Evolutionary conservation across 2,329 filamentous ascomycete species (phyloP).

Genomic region (Aspergillus quadricinctus): DNA sequence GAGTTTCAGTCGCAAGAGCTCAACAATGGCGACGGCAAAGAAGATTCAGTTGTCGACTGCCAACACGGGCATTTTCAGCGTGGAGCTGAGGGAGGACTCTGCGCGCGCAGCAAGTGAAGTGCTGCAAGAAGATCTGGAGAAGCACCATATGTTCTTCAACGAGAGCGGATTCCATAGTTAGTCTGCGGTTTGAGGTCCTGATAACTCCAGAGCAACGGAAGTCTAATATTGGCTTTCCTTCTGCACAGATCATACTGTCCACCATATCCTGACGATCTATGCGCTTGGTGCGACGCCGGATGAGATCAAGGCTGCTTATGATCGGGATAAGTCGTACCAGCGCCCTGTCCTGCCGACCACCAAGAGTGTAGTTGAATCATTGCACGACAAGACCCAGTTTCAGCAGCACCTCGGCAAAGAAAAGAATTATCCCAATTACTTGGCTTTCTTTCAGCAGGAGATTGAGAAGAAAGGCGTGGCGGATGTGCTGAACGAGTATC

Average conservation of each 20-base stretch:
- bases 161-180: slow-evolving; percentile 64
- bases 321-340: slow-evolving; percentile 65
- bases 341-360: slow-evolving; percentile 48
- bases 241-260: slow-evolving; percentile 65
- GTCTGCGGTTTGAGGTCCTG: slow-evolving; percentile 1
- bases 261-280: slow-evolving; percentile 72
- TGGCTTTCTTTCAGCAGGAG: slow-evolving; percentile 70
- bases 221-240: not conserved
- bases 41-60: slow-evolving; percentile 43
- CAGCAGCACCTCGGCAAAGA: slow-evolving; percentile 59
- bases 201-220: not conserved
- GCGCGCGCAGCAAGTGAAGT: slow-evolving; percentile 62
- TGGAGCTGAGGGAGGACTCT: slow-evolving; percentile 50
- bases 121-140: slow-evolving; percentile 69
- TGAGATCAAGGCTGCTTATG: slow-evolving; percentile 61
- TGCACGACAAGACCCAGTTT: slow-evolving; percentile 56
- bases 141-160: slow-evolving; percentile 80
- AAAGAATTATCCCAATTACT: slow-evolving; percentile 66
- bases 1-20: not conserved
- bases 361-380: slow-evolving; percentile 48
- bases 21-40: slow-evolving; percentile 47
- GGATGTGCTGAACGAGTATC: slow-evolving; percentile 58
- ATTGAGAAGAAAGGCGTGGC: slow-evolving; percentile 63
- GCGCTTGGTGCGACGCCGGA: slow-evolving; percentile 64
- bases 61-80: slow-evolving; percentile 45